These are phyloP conservation scores for Kalmusia sp. DNA, from an alignment of 2,329 filamentous ascomycete species.

Conservation along the genomic window DNA sequence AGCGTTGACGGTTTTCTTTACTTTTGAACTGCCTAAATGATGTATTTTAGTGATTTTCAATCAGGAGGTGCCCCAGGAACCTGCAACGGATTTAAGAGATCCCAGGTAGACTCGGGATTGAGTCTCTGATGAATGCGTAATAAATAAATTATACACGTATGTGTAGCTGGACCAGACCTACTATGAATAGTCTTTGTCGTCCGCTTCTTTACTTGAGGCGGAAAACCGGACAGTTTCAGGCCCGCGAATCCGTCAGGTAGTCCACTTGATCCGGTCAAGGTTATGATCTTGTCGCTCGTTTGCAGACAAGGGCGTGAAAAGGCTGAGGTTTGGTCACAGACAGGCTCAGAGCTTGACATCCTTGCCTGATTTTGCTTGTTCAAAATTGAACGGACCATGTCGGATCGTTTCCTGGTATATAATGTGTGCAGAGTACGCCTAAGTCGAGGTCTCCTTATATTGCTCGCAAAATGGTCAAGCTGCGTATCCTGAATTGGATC, in stretches of 20 bases:
- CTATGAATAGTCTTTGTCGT: not conserved
- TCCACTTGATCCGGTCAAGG: not conserved
- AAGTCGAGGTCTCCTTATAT: not conserved
- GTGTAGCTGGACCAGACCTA: no score
- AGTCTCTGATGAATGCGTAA: no score
- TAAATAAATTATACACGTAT: no score
- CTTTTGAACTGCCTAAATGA: not conserved
- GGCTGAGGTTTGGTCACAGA: not conserved
- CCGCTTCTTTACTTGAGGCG: not conserved
- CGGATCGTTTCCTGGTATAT: not conserved
- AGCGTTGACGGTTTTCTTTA: not conserved
- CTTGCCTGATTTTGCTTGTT: not conserved
- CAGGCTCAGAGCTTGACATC: not conserved
- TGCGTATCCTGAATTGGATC: constrained; percentile 41
- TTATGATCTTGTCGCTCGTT: not conserved
- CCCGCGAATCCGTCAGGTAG: constrained; percentile 13
- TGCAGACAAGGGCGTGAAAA: not conserved
- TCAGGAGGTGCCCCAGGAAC: no score
- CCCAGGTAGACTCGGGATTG: no score
- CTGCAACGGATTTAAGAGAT: no score
- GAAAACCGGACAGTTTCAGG: not conserved
- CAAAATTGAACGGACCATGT: not conserved
- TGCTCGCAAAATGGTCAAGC: not conserved
- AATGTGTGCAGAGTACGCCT: not conserved
- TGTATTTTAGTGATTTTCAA: no score